Base-by-base conservation (phyloP, 1,284 basidiomycete species). In the Schizophyllum commune region DNA sequence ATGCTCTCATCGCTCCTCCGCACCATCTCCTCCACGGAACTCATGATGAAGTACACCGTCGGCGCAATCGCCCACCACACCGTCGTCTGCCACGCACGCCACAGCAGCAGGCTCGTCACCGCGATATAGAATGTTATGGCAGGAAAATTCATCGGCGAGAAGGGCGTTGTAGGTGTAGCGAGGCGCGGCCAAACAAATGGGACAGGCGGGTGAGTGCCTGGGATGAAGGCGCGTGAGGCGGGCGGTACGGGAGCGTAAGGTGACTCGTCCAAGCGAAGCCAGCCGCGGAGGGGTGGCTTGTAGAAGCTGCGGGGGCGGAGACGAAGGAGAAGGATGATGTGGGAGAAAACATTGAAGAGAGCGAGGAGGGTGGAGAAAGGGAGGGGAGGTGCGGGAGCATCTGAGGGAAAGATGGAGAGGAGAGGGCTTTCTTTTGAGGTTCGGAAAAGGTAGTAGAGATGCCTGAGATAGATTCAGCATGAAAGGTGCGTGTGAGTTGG, bases 41-140 rank as follows among this genome's bases (percentile, higher is more conserved):
- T 77, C 1, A 78, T 73, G 32, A 81, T 67, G 32, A 73, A 76
- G 0, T 79, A 74, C 20, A 83, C 62, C 15, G 73, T 62, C 0
- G 71, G 66, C 0, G 82, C 77, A 27, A 78, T 64, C 58, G 74
- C 73, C 81, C 83, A 85, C 83, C 84, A 86, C 13, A 68, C 65
- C 6, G 75, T 77, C 6, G 76, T 79, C 65, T 79, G 78, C 79
- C 80, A 86, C n/a, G 76, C 69, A 61, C 74, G 75, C 9, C 71
- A 71, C 5, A 6, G 13, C 6, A 39, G 34, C 34, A 39, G 34
- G 34, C 34, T 39, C n/a, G n/a, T n/a, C n/a, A n/a, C n/a, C n/a
- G n/a, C n/a, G n/a, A n/a, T n/a, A n/a, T n/a, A n/a, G n/a, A n/a
- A n/a, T n/a, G n/a, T n/a, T n/a, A n/a, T n/a, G n/a, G n/a, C n/a